Evolutionary conservation across 192 early-diverging fungal genomes (phyloP).

Genomic region (Geranomyces variabilis): DNA sequence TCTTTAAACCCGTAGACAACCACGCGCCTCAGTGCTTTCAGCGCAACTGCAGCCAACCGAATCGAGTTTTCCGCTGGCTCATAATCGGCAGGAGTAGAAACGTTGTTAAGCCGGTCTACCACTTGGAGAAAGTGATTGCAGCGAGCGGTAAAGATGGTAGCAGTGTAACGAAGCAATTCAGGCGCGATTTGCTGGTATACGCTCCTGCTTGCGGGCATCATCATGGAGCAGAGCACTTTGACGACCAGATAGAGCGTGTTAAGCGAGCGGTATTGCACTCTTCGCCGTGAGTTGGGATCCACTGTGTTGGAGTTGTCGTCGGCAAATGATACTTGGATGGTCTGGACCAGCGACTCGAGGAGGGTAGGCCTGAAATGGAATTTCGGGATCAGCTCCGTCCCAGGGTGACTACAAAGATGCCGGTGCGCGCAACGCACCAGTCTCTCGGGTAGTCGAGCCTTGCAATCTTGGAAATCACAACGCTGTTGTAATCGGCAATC

Average conservation of each 20-base stretch:
- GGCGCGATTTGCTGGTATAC: slow-evolving; percentile 71
- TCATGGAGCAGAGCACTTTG: slow-evolving; percentile 74
- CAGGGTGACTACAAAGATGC: background rate
- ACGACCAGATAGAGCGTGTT: slow-evolving; percentile 75
- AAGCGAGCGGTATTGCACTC: slow-evolving; percentile 71
- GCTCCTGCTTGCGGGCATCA: slow-evolving; percentile 64
- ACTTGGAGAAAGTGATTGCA: slow-evolving; percentile 56
- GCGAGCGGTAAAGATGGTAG: slow-evolving; percentile 66
- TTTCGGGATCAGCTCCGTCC: no score
- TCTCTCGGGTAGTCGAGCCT: slow-evolving; percentile 84
- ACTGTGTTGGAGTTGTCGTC: slow-evolving; percentile 20
- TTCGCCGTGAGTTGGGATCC: slow-evolving; percentile 25
- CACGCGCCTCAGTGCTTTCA: slow-evolving; percentile 79
- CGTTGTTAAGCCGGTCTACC: slow-evolving; percentile 31
- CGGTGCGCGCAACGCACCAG: slow-evolving; percentile 50
- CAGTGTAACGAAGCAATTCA: slow-evolving; percentile 68
- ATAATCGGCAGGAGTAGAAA: slow-evolving; percentile 24
- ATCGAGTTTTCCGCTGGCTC: slow-evolving; percentile 47
- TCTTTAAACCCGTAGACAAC: slow-evolving; percentile 67
- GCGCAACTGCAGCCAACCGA: slow-evolving; percentile 63
- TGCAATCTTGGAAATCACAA: slow-evolving; percentile 80
- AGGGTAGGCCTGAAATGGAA: slow-evolving; percentile 61
- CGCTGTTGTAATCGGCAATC: slow-evolving; percentile 75
- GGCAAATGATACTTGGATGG: slow-evolving; percentile 56
- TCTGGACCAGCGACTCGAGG: slow-evolving; percentile 55